Base-by-base conservation (phyloP, 2,329 filamentous ascomycete species). In the Bipolaris bicolor region DNA sequence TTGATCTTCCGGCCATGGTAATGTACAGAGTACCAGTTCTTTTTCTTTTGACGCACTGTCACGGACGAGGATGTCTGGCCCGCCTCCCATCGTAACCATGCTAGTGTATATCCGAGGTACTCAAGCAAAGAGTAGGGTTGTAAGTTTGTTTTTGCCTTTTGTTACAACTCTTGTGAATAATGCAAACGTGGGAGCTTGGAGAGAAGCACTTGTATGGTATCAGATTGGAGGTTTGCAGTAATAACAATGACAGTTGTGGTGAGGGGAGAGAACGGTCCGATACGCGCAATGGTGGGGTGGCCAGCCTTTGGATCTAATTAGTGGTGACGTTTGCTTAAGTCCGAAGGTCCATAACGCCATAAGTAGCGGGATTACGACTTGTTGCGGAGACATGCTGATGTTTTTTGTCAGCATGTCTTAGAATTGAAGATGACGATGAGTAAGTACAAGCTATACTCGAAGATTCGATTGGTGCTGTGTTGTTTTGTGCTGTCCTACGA, bases 31-130 rank as follows among this genome's bases (percentile, higher is more conserved):
- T 34, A 84, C 64, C 10, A 75, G 53, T 24, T 72, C 64, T 50
- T 69, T 62, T 47, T 62, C 49, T 55, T 59, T 61, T 45, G 74
- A 53, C 74, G 70, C 57, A 77, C 40, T 20, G 22, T 7, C n/a
- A 37, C 52, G 57, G 13, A 55, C 49, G 16, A 71, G 69, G 20
- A 60, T 37, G 46, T 69, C 70, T 49, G 72, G 65, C 50, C 78
- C 79, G 56, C 79, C 81, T 18, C 81, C 81, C 81, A 83, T 83
- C 46, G 61, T 74, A 55, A 66, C 63, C 69, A 72, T 73, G 24
- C 49, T 55, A 40, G 40, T 40, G 36, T 40, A 1, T 3, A 34
- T 22, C 16, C 15, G 4, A 16, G 40, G 13, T n/a, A 16, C 22
- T 11, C 22, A 24, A 43, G 40, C 6, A 43, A n/a, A n/a, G 20